Base-by-base conservation (phyloP, 108 stramenopile genomes). In the Asterionellopsis glacialis region DNA sequence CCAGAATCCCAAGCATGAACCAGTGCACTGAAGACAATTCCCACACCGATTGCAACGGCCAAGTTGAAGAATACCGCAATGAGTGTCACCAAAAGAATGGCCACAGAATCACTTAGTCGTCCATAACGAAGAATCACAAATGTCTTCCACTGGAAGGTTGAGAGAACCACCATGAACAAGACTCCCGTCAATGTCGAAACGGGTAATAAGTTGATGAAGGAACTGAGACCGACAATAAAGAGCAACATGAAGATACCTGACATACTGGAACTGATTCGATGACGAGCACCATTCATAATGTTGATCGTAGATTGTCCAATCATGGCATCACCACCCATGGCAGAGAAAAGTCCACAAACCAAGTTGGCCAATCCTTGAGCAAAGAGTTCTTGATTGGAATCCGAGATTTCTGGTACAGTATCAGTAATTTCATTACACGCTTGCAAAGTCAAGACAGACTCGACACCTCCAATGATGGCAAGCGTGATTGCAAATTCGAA, bases 241-340 rank as follows among this genome's bases (percentile, higher is more conserved):
- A 81, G 44, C 49, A 81, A 48, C 80, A 81, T 81, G 49, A 81
- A 77, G 42, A 81, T 40, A 21, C 76, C 80, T 0, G 76, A 74
- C 68, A 70, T 69, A 40, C 72, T 77, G 22, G 73, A 74, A 43
- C 55, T 58, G 11, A 81, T 64, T 7, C 80, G 57, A 51, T 74
- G 72, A 47, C 79, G 72, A 11, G 73, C 80, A 18, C 80, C 80
- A 61, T 77, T 81, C 67, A 74, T 74, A 45, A 81, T 72, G 50
- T 81, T 81, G 55, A 81, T 81, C 19, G 76, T 81, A 1, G 80
- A 81, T 60, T 81, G 80, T 41, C 80, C 80, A 64, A 81, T 81
- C 76, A 77, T 81, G 41, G 80, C 73, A 65, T 77, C 76, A 60
- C 80, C 80, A 9, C 80, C 80, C 80, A 81, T 77, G 50, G 76